phyloP scores from a whole-genome alignment of 306 rosid species.

The Prunus dulcis region DNA sequence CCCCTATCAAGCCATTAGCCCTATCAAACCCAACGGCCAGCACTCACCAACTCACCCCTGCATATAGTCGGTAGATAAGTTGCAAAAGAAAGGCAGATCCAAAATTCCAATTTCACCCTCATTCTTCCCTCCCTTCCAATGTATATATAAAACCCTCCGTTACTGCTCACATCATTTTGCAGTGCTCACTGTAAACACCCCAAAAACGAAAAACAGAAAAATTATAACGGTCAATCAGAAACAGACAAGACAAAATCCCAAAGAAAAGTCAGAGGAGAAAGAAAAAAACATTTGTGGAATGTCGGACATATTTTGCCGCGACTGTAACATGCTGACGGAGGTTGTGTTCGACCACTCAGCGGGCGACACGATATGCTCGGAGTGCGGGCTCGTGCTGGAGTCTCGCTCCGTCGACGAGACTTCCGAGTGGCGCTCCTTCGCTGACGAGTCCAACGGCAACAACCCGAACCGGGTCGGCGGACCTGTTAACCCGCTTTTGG shows the following conservation, averaged over 20 bases:
- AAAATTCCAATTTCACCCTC: neutral
- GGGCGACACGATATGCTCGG: slow-evolving; percentile 66
- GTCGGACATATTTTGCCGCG: slow-evolving; percentile 70
- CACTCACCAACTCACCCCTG: neutral
- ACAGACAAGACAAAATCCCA: neutral
- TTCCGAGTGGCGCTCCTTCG: slow-evolving; percentile 65
- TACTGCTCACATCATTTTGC: neutral
- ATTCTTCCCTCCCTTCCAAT: neutral
- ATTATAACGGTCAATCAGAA: neutral
- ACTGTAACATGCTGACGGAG: slow-evolving; percentile 70
- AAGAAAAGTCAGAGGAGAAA: neutral
- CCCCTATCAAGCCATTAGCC: neutral
- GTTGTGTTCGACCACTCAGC: slow-evolving; percentile 70
- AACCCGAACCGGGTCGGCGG: slow-evolving; percentile 76
- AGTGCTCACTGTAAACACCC: neutral
- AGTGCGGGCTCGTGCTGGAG: slow-evolving; percentile 69
- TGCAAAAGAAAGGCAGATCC: neutral
- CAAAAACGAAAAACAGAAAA: neutral
- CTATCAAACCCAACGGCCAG: neutral
- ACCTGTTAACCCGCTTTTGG: slow-evolving; percentile 54
- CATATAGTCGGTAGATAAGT: neutral
- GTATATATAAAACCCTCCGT: neutral
- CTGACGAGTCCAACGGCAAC: slow-evolving; percentile 63
- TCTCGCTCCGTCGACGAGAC: slow-evolving; percentile 69
- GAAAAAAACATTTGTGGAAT: slow-evolving; percentile 17